Evolutionary conservation across 1,284 basidiomycete species (phyloP).

Genomic region (Caloboletus firmus): DNA sequence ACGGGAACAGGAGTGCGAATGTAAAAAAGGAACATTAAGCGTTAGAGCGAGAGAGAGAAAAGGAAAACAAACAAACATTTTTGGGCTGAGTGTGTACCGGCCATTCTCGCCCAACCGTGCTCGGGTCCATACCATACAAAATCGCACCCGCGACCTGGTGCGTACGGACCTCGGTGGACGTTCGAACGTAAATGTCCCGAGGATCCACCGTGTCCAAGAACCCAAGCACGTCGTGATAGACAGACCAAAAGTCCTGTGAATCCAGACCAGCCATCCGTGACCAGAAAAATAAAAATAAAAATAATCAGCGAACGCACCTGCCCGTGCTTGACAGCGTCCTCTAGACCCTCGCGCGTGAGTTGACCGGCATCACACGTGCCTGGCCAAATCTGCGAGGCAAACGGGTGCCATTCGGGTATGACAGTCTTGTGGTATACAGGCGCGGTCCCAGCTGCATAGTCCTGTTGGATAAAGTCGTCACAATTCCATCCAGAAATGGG

Average conservation of each 20-base stretch:
- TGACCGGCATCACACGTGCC: slow-evolving; percentile 57
- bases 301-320: slow-evolving; percentile 33
- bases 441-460: slow-evolving; percentile 37
- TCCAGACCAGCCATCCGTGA: background rate
- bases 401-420: slow-evolving; percentile 47
- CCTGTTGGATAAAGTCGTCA: slow-evolving; percentile 37
- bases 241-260: slow-evolving; percentile 49
- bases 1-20: background rate
- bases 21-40: background rate
- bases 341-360: slow-evolving; percentile 48
- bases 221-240: slow-evolving; percentile 45
- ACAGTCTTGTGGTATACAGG: slow-evolving; percentile 42
- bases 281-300: too few relatives aligned
- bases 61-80: slow-evolving; percentile 28
- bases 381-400: slow-evolving; percentile 51
- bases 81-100: slow-evolving; percentile 45
- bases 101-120: slow-evolving; percentile 38
- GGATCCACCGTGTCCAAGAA: slow-evolving; percentile 44
- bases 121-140: slow-evolving; percentile 50
- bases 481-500: slow-evolving; percentile 44
- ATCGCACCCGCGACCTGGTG: slow-evolving; percentile 53
- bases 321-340: slow-evolving; percentile 51
- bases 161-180: slow-evolving; percentile 48
- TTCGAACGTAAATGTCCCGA: slow-evolving; percentile 45
- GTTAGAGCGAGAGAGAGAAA: background rate